Evolutionary conservation across 108 stramenopile genomes (phyloP).

Genomic region (Asterionellopsis glacialis): DNA sequence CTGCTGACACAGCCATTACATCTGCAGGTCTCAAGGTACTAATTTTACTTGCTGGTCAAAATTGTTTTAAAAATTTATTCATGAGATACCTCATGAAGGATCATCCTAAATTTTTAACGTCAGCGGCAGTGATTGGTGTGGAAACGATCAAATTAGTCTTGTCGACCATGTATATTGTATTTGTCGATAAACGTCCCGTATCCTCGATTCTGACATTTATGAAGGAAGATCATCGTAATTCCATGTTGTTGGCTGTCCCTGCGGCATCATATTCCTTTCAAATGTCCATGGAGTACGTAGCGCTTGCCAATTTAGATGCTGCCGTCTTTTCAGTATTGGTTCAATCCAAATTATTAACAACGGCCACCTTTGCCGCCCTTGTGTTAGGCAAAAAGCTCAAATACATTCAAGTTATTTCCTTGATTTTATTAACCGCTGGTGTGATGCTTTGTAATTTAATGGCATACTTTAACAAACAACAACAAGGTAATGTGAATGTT

Average conservation of each 20-base stretch:
- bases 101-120: constrained; percentile 64
- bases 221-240: constrained; percentile 63
- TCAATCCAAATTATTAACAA: constrained; percentile 83
- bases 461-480: not conserved
- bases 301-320: constrained; percentile 90
- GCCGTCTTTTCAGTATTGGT: constrained; percentile 91
- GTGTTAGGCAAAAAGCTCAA: constrained; percentile 75
- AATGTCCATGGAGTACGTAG: constrained; percentile 93
- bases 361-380: constrained; percentile 87
- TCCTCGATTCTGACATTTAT: constrained; percentile 42
- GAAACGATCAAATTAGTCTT: constrained; percentile 61
- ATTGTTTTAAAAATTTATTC: constrained; percentile 74
- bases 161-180: constrained; percentile 51
- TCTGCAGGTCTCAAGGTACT: constrained; percentile 51
- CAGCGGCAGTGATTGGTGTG: constrained; percentile 69
- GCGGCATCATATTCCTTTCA: constrained; percentile 93
- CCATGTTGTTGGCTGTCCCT: constrained; percentile 79
- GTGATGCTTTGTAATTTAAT: constrained; percentile 83
- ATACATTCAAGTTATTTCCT: constrained; percentile 68
- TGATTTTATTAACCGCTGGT: constrained; percentile 82
- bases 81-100: constrained; percentile 81
- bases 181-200: constrained; percentile 33
- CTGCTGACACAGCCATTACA: no score
- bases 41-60: constrained; percentile 75
- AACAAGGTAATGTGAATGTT: not conserved